phyloP scores from a whole-genome alignment of 768 basidiomycete species.

The Hemileccinum rubropunctum region DNA sequence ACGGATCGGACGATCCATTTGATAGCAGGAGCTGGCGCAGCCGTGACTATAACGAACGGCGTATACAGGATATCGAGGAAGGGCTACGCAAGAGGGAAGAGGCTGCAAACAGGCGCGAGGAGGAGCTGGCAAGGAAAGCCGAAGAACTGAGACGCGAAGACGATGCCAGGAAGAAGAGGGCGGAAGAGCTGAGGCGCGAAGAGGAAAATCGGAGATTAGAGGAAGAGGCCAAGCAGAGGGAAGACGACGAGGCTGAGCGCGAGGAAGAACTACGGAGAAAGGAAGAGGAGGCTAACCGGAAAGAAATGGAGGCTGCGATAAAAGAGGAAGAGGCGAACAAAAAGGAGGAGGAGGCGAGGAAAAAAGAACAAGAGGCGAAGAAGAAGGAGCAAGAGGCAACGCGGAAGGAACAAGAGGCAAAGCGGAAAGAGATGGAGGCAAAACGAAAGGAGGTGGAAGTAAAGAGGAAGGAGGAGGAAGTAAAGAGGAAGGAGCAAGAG shows the following conservation, averaged over 20 bases:
- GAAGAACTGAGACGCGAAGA: constrained; percentile 35
- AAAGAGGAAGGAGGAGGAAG: constrained; percentile 21
- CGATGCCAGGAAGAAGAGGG: constrained; percentile 20
- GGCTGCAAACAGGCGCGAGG: constrained; percentile 33
- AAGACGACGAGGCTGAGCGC: constrained; percentile 25
- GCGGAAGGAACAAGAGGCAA: constrained; percentile 25
- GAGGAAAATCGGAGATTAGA: constrained; percentile 25
- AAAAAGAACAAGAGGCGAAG: constrained; percentile 30
- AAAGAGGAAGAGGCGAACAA: constrained; percentile 26
- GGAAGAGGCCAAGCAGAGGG: constrained; percentile 26
- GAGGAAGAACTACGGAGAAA: constrained; percentile 30
- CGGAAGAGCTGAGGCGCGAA: constrained; percentile 30
- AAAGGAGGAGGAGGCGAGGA: constrained; percentile 29
- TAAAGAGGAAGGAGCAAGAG: constrained; percentile 25
- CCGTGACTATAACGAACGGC: constrained; percentile 31
- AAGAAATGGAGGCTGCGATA: constrained; percentile 22
- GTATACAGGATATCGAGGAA: constrained; percentile 32
- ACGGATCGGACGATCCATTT: constrained; percentile 29
- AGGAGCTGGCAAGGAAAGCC: constrained; percentile 33
- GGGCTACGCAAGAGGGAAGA: constrained; percentile 32
- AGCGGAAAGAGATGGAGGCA: constrained; percentile 29
- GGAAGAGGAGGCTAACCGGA: constrained; percentile 32
- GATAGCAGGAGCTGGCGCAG: constrained; percentile 31
- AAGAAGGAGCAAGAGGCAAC: constrained; percentile 16
- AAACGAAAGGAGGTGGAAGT: constrained; percentile 18